phyloP scores from a whole-genome alignment of 2,329 filamentous ascomycete genomes.

The Oidium heveae region DNA sequence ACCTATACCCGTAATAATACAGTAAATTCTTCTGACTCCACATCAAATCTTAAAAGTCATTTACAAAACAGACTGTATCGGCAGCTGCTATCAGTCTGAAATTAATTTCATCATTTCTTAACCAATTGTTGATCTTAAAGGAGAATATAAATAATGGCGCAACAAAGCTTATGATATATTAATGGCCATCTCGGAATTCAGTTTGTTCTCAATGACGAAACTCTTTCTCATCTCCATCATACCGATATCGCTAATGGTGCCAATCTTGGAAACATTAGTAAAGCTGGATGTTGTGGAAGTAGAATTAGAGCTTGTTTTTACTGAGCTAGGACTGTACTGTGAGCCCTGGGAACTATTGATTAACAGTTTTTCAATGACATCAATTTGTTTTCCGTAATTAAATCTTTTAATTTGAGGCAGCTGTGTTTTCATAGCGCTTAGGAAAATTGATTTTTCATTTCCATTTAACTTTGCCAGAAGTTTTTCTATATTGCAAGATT shows the following conservation, averaged over 20 bases:
- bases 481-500: constrained; percentile 36
- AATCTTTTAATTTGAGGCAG: constrained; percentile 36
- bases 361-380: constrained; percentile 34
- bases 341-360: constrained; percentile 7
- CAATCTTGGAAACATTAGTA: not conserved
- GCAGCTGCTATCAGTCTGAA: no score
- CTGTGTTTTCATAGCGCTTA: constrained; percentile 36
- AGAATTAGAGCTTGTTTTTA: constrained; percentile 24
- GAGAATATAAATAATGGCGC: no score
- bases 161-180: no score
- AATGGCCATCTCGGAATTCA: no score
- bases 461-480: constrained; percentile 39
- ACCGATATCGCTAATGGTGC: not conserved
- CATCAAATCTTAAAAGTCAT: no score
- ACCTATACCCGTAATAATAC: no score
- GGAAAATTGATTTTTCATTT: constrained; percentile 30
- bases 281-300: constrained; percentile 30
- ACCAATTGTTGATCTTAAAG: no score
- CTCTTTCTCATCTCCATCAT: not conserved
- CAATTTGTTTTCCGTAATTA: constrained; percentile 39
- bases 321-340: constrained; percentile 10
- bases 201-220: no score
- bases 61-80: no score
- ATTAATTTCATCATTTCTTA: no score
- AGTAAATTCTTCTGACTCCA: no score